Conservation (phyloP, 2,329 filamentous ascomycete genomes). For the Byssoonygena ceratinophila region DNA sequence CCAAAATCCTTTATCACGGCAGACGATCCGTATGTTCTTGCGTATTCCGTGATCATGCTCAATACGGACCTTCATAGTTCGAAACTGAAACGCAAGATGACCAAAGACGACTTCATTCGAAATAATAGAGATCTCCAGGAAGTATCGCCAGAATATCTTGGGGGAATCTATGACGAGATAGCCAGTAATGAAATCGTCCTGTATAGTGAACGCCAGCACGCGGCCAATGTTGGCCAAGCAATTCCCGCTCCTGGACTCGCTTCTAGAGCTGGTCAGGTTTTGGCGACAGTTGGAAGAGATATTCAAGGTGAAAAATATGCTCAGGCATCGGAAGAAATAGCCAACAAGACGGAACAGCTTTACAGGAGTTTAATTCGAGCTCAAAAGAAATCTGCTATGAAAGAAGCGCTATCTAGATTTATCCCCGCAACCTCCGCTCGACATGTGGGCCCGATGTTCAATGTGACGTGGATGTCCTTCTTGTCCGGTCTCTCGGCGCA, state of each 20-base stretch:
- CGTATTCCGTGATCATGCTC: slow-evolving; percentile 92
- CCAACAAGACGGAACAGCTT: slow-evolving; percentile 65
- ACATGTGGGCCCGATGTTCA: slow-evolving; percentile 96
- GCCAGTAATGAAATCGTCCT: slow-evolving; percentile 84
- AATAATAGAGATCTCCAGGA: slow-evolving; percentile 94
- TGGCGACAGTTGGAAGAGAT: slow-evolving; percentile 85
- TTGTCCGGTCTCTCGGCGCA: slow-evolving; percentile 88
- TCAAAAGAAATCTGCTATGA: slow-evolving; percentile 68
- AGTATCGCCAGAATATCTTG: slow-evolving; percentile 83
- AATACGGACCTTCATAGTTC: slow-evolving; percentile 92
- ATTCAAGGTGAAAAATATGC: slow-evolving; percentile 85
- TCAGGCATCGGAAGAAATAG: slow-evolving; percentile 92
- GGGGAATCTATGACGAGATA: slow-evolving; percentile 87
- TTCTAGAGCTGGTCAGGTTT: slow-evolving; percentile 72
- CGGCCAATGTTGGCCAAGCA: slow-evolving; percentile 62
- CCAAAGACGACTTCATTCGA: slow-evolving; percentile 94
- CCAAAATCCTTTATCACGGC: slow-evolving; percentile 97
- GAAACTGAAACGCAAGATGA: slow-evolving; percentile 84
- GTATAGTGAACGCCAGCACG: slow-evolving; percentile 79
- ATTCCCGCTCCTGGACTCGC: slow-evolving; percentile 59
- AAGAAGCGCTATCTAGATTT: slow-evolving; percentile 58
- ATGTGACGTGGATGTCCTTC: slow-evolving; percentile 98
- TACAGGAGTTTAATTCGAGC: slow-evolving; percentile 89
- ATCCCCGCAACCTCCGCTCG: slow-evolving; percentile 89
- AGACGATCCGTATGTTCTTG: slow-evolving; percentile 90